Evolutionary conservation across 1,284 basidiomycete species (phyloP), one percentile per base, ranked within the genome.

Genomic region (Caloboletus inedulis): DNA sequence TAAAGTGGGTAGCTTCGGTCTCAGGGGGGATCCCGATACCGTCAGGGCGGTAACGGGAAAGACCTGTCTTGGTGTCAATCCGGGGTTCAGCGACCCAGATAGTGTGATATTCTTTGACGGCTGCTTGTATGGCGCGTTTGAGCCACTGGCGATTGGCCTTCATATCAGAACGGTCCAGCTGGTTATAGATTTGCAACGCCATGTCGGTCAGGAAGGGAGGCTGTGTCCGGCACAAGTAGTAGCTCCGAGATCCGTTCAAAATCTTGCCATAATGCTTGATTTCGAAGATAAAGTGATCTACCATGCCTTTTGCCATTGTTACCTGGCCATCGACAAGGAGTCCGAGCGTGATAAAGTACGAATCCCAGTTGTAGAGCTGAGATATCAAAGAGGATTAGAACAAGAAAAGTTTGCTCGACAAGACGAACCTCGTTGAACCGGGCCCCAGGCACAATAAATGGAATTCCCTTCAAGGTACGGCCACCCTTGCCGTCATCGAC

Each of bases 191-290:
- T 70, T 98, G 97, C 31, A 98, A 79, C 1, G 95, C 94, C 85
- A 98, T 93, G 72, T 99, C 97, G 52, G 96, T 99, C 45, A 99
- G 79, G 87, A 99, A 99, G 1, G 96, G 96, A 30, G 96, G 96
- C 70, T 99, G 96, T 14, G 94, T 89, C 51, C 96, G 89, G 72
- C 90, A 92, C 53, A 99, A 84, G 71, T 99, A 99, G 82, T 95
- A 87, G 59, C 84, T 87, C 54, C 87, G 84, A 65, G 82, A 87
- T 54, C 87, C 87, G 62, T 89, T 87, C 52, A 89, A 69, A 62
- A 88, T 88, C 73, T 96, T 98, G 76, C 90, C 89, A 70, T 98
- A 98, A 74, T 98, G 91, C 72, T 87, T 93, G 78, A 99, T 98
- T 77, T 99, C 93, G 69, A 99, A 99, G 66, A 98, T 90, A 74